These are phyloP conservation scores for Isatis tinctoria DNA, from an alignment of 345 rosid species.

Conservation along the genomic window DNA sequence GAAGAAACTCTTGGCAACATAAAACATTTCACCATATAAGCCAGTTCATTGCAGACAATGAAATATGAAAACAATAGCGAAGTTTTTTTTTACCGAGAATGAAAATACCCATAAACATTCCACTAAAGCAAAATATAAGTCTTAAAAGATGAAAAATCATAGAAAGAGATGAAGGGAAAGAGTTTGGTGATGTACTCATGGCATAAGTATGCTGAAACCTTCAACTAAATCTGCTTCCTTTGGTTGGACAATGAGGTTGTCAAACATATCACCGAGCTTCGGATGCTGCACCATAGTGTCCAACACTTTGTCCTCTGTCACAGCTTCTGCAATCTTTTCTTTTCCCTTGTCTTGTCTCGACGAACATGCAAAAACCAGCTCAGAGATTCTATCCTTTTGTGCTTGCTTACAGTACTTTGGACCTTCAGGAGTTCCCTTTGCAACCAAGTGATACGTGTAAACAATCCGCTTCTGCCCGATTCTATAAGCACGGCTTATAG, in stretches of 20 bases:
- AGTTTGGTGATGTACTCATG: slow-evolving; percentile 11
- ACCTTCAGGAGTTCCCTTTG: slow-evolving; percentile 48
- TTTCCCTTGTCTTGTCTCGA: slow-evolving; percentile 25
- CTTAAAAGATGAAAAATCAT: background rate
- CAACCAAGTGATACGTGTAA: slow-evolving; percentile 56
- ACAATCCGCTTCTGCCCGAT: slow-evolving; percentile 61
- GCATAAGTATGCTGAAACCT: slow-evolving; percentile 27
- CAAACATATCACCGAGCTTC: slow-evolving; percentile 30
- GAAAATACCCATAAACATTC: background rate
- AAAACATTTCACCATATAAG: background rate
- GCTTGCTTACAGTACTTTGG: slow-evolving; percentile 49
- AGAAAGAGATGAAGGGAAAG: background rate
- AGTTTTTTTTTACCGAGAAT: background rate
- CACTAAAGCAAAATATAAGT: background rate
- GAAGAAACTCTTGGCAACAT: no score
- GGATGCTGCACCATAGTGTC: slow-evolving; percentile 31
- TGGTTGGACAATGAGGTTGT: slow-evolving; percentile 29
- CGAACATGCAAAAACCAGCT: slow-evolving; percentile 45
- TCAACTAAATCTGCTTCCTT: slow-evolving; percentile 36
- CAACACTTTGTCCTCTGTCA: slow-evolving; percentile 28
- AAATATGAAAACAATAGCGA: background rate
- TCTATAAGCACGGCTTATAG: slow-evolving; percentile 71
- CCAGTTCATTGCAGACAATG: background rate
- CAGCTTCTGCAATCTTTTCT: slow-evolving; percentile 22
- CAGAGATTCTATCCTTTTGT: slow-evolving; percentile 44